A percentile compares a stretch with the other conserved stretches of the same genome.
Evolutionary conservation across 1,284 basidiomycete species (phyloP).

Genomic region (Coriolopsis trogii): DNA sequence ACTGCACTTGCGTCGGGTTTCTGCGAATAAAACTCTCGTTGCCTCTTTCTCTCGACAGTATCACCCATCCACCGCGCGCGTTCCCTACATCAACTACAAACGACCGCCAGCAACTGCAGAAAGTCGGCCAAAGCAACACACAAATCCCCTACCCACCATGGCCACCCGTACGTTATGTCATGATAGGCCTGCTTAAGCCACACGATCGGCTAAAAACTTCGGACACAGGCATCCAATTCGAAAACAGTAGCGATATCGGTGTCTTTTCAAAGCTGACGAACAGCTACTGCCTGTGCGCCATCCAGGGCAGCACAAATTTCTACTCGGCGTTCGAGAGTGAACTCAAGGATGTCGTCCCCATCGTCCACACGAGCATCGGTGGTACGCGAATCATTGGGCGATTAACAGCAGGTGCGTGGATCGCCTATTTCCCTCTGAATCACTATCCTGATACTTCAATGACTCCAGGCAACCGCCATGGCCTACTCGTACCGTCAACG

Average conservation of each 20-base stretch:
- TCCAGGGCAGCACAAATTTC: conserved; percentile 97
- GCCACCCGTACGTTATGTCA: conserved; percentile 71
- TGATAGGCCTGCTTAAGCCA: background rate
- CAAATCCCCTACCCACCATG: conserved; percentile 43
- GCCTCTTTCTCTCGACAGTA: background rate
- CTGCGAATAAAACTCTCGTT: conserved; percentile 7
- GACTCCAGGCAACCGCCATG: conserved; percentile 84
- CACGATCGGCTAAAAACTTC: conserved; percentile 4
- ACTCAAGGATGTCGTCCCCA: conserved; percentile 91
- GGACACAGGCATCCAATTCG: conserved; percentile 83
- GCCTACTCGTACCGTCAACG: conserved; percentile 92
- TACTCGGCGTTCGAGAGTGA: conserved; percentile 98
- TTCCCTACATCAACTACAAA: background rate
- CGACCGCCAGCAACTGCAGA: background rate
- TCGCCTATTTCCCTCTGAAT: background rate
- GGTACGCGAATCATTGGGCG: conserved; percentile 95
- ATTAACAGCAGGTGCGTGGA: conserved; percentile 78
- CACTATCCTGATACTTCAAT: background rate
- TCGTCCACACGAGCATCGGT: conserved; percentile 96
- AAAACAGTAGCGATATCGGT: conserved; percentile 96
- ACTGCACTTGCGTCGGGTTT: too few species aligned
- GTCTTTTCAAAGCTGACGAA: conserved; percentile 96
- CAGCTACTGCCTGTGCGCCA: conserved; percentile 90
- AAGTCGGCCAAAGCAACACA: background rate
- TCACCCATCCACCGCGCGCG: background rate